Percentiles rank a stretch among this genome's conserved stretches.
These are phyloP conservation scores for Suhomyces pyralidae DNA, from an alignment of 805 yeast species.

Conservation along the genomic window DNA sequence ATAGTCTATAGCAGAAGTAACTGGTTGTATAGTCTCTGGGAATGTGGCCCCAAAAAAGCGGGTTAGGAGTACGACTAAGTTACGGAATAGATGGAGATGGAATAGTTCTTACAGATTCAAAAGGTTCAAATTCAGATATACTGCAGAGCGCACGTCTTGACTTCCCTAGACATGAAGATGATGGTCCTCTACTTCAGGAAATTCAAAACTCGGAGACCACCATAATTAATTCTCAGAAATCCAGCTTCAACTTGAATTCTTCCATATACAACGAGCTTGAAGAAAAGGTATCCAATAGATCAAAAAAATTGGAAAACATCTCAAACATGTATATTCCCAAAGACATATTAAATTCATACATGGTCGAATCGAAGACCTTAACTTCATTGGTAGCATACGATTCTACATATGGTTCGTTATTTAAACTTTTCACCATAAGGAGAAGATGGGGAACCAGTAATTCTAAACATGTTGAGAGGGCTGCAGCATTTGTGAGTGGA, in stretches of 20 bases:
- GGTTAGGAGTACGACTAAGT: slow-evolving; percentile 14
- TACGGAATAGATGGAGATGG: slow-evolving; percentile 17
- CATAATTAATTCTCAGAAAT: not conserved
- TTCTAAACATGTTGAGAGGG: slow-evolving; percentile 2
- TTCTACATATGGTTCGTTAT: slow-evolving; percentile 30
- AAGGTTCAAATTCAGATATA: not conserved
- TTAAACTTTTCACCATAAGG: slow-evolving; percentile 17
- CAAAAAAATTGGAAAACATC: not conserved
- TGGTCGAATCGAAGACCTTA: slow-evolving; percentile 24
- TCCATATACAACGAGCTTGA: not conserved
- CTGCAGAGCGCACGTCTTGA: not conserved
- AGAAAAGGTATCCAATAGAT: not conserved
- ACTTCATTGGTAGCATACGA: slow-evolving; percentile 28
- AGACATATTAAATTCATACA: slow-evolving; percentile 17
- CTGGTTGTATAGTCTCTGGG: not conserved
- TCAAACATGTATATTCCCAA: slow-evolving; percentile 20
- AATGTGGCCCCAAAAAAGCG: slow-evolving; percentile 18
- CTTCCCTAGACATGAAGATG: slow-evolving; percentile 7
- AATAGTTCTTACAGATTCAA: not conserved
- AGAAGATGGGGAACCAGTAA: slow-evolving; percentile 2
- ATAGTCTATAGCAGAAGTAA: not conserved
- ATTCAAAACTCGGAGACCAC: slow-evolving; percentile 1
- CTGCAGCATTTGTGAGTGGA: slow-evolving; percentile 31
- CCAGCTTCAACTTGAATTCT: not conserved
- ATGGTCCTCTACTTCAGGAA: slow-evolving; percentile 4